phyloP scores from a whole-genome alignment of 2,329 filamentous ascomycete species.

The Colletotrichum horii region DNA sequence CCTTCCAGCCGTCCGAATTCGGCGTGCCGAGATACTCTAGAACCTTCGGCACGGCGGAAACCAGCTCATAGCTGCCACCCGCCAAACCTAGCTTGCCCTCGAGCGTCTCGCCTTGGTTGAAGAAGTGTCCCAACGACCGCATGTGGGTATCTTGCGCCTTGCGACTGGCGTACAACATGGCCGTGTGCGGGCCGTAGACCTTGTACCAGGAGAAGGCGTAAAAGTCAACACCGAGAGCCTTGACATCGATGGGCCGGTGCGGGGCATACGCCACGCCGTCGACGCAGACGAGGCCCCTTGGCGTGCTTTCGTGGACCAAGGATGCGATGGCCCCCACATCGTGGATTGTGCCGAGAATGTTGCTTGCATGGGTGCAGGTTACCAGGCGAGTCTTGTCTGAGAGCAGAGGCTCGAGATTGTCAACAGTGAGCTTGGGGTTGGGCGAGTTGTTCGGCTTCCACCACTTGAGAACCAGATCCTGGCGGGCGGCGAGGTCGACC shows the following conservation, averaged over 20 bases:
- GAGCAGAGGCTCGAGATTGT: constrained; percentile 64
- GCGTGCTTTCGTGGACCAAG: constrained; percentile 52
- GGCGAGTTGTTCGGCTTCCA: constrained; percentile 58
- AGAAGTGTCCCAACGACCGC: constrained; percentile 66
- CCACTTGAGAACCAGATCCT: constrained; percentile 70
- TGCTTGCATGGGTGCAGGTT: constrained; percentile 75
- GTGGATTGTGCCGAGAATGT: constrained; percentile 75
- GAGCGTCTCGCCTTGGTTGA: constrained; percentile 65
- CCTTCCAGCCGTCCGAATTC: constrained; percentile 48
- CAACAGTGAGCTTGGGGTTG: constrained; percentile 64
- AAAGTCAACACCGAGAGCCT: constrained; percentile 72
- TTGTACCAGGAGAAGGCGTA: constrained; percentile 87
- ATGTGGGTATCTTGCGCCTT: constrained; percentile 58
- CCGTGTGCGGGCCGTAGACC: constrained; percentile 78
- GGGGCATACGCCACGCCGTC: constrained; percentile 81
- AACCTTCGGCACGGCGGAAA: constrained; percentile 65
- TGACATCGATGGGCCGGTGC: constrained; percentile 73
- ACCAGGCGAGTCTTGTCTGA: constrained; percentile 71
- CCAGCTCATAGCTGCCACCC: constrained; percentile 73
- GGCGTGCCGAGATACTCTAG: constrained; percentile 62
- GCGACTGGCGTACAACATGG: constrained; percentile 70
- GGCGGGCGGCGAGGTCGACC: constrained; percentile 69
- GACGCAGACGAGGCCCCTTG: constrained; percentile 68
- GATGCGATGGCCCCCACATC: constrained; percentile 62
- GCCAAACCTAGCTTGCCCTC: constrained; percentile 73